Evolutionary conservation across 2,329 filamentous ascomycete genomes (phyloP), one percentile per base, ranked within the genome.

Genomic region (Tolypocladium pustulatum): DNA sequence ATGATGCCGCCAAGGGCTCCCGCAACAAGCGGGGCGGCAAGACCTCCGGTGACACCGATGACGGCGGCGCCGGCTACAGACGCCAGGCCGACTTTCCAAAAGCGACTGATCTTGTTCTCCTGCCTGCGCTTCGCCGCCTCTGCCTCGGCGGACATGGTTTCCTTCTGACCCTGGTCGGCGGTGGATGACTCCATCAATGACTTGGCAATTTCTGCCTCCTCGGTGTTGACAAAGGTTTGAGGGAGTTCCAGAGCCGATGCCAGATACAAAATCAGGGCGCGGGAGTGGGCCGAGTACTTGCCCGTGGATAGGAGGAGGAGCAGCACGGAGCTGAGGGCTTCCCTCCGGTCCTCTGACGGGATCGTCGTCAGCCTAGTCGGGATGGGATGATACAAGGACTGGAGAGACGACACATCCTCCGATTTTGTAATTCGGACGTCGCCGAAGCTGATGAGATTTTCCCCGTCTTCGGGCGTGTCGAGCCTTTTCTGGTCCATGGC

Each of bases 61-160:
- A 96, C 77, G 0, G 89, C 90, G 1, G 93, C 93, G 13, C 93
- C 93, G 0, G 90, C 91, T 0, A 95, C 90, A 10, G 89, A 90
- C 0, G 92, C 93, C 32, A 97, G 78, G 0, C 92, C 91, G 25
- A 97, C 91, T 70, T 96, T 97, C 90, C 90, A 96, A 70, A 88
- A 88, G 10, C 91, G 79, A 25, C 83, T 79, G 10, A 81, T 75
- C 64, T 89, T 84, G 58, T 88, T 89, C 60, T 89, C 82, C 62
- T 92, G 85, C 17, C 81, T 81, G 57, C 87, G 84, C 69, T 88
- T 89, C 67, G 88, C 83, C 0, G 85, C 86, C 69, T 94, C 91
- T 1, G 86, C 83, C 61, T 92, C 88, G 0, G 88, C 89, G 0
- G 86, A 87, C 77, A 95, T 87, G 52, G 67, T 64, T 27, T 80